A percentile compares a stretch with the other conserved stretches of the same genome.
phyloP scores from a whole-genome alignment of 768 basidiomycete genomes.

The Suillus subalutaceus region DNA sequence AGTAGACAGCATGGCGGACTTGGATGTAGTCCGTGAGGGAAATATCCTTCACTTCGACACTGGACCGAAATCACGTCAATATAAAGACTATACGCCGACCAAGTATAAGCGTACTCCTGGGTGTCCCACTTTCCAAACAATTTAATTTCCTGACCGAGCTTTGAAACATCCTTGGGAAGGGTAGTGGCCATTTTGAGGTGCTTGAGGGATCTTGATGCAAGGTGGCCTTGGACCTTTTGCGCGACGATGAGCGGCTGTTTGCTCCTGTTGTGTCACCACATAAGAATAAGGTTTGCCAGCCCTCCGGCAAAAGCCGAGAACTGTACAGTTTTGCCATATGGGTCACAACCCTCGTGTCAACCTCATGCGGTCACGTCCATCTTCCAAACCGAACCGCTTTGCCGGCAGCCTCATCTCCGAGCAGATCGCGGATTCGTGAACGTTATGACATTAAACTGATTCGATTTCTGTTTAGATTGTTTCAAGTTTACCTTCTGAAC shows the following conservation, averaged over 20 bases:
- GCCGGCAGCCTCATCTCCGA: background rate
- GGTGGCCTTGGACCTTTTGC: slow-evolving; percentile 20
- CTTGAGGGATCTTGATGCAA: slow-evolving; percentile 34
- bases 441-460: background rate
- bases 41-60: slow-evolving; percentile 99
- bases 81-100: background rate
- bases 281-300: slow-evolving; percentile 28
- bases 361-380: background rate
- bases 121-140: slow-evolving; percentile 99
- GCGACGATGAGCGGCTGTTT: slow-evolving; percentile 29
- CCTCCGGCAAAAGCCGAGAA: slow-evolving; percentile 27
- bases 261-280: slow-evolving; percentile 19
- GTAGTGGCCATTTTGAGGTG: slow-evolving; percentile 67
- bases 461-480: background rate
- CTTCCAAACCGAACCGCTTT: background rate
- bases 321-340: slow-evolving; percentile 28
- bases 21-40: slow-evolving; percentile 99
- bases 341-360: background rate
- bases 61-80: slow-evolving; percentile 36
- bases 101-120: slow-evolving; percentile 74
- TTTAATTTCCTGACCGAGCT: slow-evolving; percentile 84
- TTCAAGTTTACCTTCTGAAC: background rate
- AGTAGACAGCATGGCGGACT: slow-evolving; percentile 95
- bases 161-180: slow-evolving; percentile 83
- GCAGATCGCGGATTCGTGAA: background rate